Evolutionary conservation across 139 green algal species (phyloP).

Genomic region (Penium margaritaceum): DNA sequence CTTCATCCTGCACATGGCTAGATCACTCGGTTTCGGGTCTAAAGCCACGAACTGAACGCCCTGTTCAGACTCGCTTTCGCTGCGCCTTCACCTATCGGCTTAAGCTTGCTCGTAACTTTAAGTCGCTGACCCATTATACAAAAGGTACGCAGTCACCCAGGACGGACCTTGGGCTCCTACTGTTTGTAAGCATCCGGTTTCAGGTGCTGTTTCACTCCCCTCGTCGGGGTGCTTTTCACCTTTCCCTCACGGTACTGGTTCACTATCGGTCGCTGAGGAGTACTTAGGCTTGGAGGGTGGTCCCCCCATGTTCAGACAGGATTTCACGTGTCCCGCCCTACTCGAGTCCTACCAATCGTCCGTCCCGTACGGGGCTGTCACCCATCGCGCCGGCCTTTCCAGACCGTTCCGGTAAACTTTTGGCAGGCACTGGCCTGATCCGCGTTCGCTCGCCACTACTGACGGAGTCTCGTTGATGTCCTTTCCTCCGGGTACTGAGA

Average conservation of each 20-base stretch:
- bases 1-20: constrained; percentile 57
- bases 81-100: constrained; percentile 54
- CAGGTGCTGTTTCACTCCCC: constrained; percentile 56
- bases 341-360: neutral
- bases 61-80: constrained; percentile 53
- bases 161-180: constrained; percentile 43
- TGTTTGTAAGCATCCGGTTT: constrained; percentile 56
- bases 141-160: constrained; percentile 62
- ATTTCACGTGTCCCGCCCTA: constrained; percentile 27
- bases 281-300: constrained; percentile 63
- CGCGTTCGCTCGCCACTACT: too few species aligned
- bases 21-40: constrained; percentile 66
- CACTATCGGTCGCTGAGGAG: constrained; percentile 61
- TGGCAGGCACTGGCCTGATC: too few species aligned
- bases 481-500: too few species aligned
- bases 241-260: constrained; percentile 70
- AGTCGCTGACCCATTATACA: constrained; percentile 64
- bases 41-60: constrained; percentile 40
- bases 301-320: constrained; percentile 45
- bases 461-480: too few species aligned
- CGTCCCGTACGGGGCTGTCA: constrained; percentile 58
- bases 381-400: constrained; percentile 57
- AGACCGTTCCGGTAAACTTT: too few species aligned
- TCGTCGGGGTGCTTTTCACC: constrained; percentile 60
- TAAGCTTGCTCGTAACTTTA: constrained; percentile 56